Conservation (phyloP, 345 rosid genomes). For the Viola odorata region DNA sequence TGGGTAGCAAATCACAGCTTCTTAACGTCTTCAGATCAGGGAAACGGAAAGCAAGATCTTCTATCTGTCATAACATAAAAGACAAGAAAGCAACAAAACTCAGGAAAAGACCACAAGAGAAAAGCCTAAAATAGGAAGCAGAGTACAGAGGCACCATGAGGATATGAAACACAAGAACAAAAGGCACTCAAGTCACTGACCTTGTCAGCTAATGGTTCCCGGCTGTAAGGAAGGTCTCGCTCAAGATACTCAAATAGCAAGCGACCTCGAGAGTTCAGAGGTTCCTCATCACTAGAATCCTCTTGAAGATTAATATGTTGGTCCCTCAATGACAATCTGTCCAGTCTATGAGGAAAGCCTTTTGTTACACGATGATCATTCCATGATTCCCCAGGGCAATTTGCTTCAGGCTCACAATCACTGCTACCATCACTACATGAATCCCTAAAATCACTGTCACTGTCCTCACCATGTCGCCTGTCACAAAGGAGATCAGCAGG, state of each 20-base stretch:
- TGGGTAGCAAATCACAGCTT: conserved; percentile 20
- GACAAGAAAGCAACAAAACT: too few species aligned
- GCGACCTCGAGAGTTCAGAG: conserved; percentile 10
- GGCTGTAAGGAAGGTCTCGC: conserved; percentile 24
- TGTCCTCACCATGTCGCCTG: conserved; percentile 21
- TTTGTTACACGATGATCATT: conserved; percentile 16
- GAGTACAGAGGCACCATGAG: too few species aligned
- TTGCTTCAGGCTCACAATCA: conserved; percentile 52
- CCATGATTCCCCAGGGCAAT: conserved; percentile 25
- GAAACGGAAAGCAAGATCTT: conserved; percentile 18
- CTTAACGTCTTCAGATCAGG: conserved; percentile 22
- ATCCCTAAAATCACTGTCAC: conserved; percentile 30
- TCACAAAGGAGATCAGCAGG: neutral
- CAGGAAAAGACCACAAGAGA: neutral
- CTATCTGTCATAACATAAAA: conserved; percentile 9
- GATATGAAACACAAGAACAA: neutral
- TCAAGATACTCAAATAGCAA: conserved; percentile 27
- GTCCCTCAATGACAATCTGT: conserved; percentile 21
- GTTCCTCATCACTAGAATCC: conserved; percentile 24
- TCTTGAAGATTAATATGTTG: conserved; percentile 9
- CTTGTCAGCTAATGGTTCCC: conserved; percentile 29
- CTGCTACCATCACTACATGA: conserved; percentile 59
- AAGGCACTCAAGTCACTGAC: neutral
- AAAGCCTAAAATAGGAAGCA: neutral
- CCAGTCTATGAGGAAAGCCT: conserved; percentile 17